Evolutionary conservation across 768 basidiomycete species (phyloP), one percentile per base, ranked within the genome.

Genomic region (Steccherinum ochraceum): DNA sequence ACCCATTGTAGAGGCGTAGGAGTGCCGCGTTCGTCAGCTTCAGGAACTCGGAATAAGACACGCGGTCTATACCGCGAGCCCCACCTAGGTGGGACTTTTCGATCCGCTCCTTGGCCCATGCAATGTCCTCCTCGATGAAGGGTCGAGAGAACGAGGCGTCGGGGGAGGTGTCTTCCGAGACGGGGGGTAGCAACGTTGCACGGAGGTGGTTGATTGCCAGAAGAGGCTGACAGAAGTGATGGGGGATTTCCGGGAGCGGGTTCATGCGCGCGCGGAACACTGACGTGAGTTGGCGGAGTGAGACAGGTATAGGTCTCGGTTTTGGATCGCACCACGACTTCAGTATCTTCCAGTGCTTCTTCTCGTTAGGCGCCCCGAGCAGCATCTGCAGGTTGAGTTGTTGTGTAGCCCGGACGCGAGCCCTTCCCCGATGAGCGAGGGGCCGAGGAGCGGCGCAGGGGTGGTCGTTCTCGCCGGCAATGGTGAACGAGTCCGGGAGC

Each of bases 241-340:
- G 13, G n/a, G 48, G 48, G 2, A 49, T n/a, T 1, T 11, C 30
- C 11, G 1, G 11, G 1, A 35, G 40, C 85, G 84, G 84, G 69
- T 79, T 12, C 81, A 74, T 61, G 58, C 68, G 12, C 64, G 89
- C 12, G 1, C 13, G 3, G 23, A 49, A 49, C 12, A 24, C n/a
- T n/a, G n/a, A n/a, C n/a, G n/a, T n/a, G n/a, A n/a, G n/a, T n/a
- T n/a, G n/a, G n/a, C n/a, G n/a, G n/a, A n/a, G n/a, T n/a, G n/a
- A n/a, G n/a, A n/a, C n/a, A n/a, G n/a, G n/a, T n/a, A n/a, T n/a
- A n/a, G n/a, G n/a, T n/a, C n/a, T n/a, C n/a, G n/a, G n/a, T n/a
- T n/a, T n/a, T n/a, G n/a, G n/a, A n/a, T n/a, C n/a, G n/a, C n/a
- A n/a, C n/a, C n/a, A n/a, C n/a, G n/a, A n/a, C n/a, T n/a, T n/a